A percentile compares a stretch with the other conserved stretches of the same genome.
Conservation (phyloP, 2,329 filamentous ascomycete species). For the Colletotrichum lentis region DNA sequence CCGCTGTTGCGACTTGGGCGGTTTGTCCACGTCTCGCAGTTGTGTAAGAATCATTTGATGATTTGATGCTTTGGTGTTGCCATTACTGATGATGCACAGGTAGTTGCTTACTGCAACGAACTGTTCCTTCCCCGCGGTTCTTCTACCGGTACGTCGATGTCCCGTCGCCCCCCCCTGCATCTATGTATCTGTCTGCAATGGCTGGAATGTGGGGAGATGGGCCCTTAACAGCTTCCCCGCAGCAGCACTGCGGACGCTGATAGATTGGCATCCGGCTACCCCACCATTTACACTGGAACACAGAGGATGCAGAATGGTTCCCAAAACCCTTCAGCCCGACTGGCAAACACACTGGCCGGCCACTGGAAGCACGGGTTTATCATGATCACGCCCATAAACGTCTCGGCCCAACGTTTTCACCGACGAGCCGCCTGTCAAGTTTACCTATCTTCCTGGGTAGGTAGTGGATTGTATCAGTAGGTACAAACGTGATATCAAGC, state of each 20-base stretch:
- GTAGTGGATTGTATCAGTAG: too few species aligned
- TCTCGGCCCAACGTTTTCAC: background rate
- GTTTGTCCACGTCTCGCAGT: too few species aligned
- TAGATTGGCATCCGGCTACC: background rate
- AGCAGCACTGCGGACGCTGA: background rate
- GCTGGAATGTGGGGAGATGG: background rate
- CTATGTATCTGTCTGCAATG: background rate
- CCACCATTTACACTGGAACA: background rate
- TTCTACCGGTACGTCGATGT: too few species aligned
- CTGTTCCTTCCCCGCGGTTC: too few species aligned
- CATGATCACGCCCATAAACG: background rate
- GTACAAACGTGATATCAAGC: background rate
- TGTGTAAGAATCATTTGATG: too few species aligned
- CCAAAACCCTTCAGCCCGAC: background rate
- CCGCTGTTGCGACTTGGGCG: too few species aligned
- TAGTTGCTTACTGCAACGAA: background rate
- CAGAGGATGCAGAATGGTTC: background rate
- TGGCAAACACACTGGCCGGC: background rate
- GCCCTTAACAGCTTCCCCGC: background rate
- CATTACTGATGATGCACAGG: background rate
- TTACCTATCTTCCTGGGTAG: too few species aligned
- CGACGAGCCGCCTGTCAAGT: background rate
- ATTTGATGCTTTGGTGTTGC: background rate
- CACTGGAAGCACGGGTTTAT: background rate
- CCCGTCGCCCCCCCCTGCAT: too few species aligned